These are phyloP conservation scores for Quercus variabilis DNA, from an alignment of 306 rosid genomes.

Conservation along the genomic window DNA sequence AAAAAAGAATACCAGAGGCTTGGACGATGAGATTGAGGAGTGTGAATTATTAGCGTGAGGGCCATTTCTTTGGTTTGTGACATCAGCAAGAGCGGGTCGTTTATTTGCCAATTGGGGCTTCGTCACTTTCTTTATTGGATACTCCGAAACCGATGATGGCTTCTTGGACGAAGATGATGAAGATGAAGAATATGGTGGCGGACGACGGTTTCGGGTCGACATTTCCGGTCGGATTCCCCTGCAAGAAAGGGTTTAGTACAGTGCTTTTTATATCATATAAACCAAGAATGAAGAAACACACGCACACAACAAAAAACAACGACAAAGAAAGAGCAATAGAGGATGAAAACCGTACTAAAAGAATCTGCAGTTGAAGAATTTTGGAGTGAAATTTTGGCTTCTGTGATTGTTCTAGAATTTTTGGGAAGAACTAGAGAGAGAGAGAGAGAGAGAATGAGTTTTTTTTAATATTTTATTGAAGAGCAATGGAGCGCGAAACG, in stretches of 20 bases:
- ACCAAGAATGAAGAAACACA: neutral
- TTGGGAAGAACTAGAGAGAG: neutral
- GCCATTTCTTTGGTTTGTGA: constrained; percentile 39
- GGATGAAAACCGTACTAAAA: neutral
- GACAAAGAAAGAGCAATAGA: neutral
- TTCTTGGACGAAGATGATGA: constrained; percentile 22
- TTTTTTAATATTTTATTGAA: neutral
- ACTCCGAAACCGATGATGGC: constrained; percentile 13
- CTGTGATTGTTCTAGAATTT: neutral
- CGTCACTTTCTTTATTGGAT: constrained; percentile 25
- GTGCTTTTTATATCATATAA: neutral
- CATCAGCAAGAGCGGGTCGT: constrained; percentile 49
- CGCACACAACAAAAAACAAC: neutral
- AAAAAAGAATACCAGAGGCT: constrained; percentile 39
- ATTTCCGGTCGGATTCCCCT: constrained; percentile 16
- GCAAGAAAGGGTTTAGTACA: constrained; percentile 21
- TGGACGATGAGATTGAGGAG: constrained; percentile 13
- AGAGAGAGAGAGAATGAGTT: neutral
- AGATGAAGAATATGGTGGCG: neutral
- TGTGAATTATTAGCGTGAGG: constrained; percentile 11
- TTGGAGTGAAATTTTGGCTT: constrained; percentile 12
- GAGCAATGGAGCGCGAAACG: constrained; percentile 25
- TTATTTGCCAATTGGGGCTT: constrained; percentile 37
- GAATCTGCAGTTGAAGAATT: constrained; percentile 7
- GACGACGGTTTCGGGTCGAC: constrained; percentile 28